Evolutionary conservation across 306 rosid species (phyloP), one percentile per base, ranked within the genome.

Genomic region (Gynostemma pentaphyllum): DNA sequence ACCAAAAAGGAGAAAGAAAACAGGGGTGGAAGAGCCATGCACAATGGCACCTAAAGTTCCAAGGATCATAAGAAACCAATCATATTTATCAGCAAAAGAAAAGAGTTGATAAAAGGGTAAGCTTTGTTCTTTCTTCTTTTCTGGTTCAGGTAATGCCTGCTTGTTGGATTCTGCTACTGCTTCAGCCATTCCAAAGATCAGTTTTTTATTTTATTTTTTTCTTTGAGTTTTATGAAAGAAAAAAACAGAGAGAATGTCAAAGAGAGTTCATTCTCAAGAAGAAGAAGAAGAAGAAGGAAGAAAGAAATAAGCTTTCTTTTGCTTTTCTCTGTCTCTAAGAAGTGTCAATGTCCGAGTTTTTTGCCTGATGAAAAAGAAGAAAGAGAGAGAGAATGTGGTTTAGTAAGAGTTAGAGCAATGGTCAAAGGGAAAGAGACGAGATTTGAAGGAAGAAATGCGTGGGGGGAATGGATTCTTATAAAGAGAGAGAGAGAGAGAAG

Each of bases 21-120:
- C 83, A 0, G 99, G 99, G 97, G 88, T 94, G 69, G 99, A 94
- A 8, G 99, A 86, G 70, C 99, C 99, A 70, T 94, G 99, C 62
- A 94, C 44, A 24, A 94, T 70, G 62, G 99, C 99, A 28, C 99
- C 99, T 7, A 94, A 9, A 78, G 89, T 88, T 1, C 99, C 99
- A 2, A 81, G 66, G 70, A 70, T 70, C 99, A 94, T 94, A 19
- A 94, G 86, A 28, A 82, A 45, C 39, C 63, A 82, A 45, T 94
- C 99, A 62, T 70, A 88, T 68, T 84, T 88, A 72, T 94, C 97
- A 14, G 99, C 99, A 55, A 88, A 94, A 34, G 86, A 82, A 76
- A 94, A 88, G 68, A 88, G 99, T 70, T 84, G 80, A 74, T 69
- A 76, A 69, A 94, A 94, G n/a, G 97, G 94, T 7, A 94, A 45